Evolutionary conservation across 768 basidiomycete species (phyloP).

Genomic region (Scleroderma citrinum): DNA sequence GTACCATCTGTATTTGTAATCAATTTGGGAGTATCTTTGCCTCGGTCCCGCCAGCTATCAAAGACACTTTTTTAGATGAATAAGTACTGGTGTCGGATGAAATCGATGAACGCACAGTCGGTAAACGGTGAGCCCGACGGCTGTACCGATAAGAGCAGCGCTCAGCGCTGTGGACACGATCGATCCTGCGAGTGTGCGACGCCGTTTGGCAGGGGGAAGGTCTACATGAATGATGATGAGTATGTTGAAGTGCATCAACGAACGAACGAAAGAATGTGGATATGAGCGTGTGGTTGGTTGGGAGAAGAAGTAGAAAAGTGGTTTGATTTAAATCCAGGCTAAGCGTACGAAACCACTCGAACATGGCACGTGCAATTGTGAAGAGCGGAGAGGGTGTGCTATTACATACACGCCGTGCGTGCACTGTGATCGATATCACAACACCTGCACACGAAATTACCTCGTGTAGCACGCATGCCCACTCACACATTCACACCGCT

Average conservation of each 20-base stretch:
- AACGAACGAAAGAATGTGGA: slow-evolving; percentile 2
- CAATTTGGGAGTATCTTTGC: slow-evolving; percentile 34
- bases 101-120: slow-evolving; percentile 55
- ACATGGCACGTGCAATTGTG: too few relatives aligned
- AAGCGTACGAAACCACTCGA: too few relatives aligned
- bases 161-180: slow-evolving; percentile 80
- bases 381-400: too few relatives aligned
- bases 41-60: slow-evolving; percentile 71
- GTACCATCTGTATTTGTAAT: slow-evolving; percentile 14
- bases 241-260: slow-evolving; percentile 32
- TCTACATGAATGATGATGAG: slow-evolving; percentile 57
- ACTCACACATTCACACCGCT: slow-evolving; percentile 7
- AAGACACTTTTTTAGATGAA: slow-evolving; percentile 1
- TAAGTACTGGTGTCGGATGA: not conserved
- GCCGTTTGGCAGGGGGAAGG: slow-evolving; percentile 70
- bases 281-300: slow-evolving; percentile 2
- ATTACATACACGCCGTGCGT: too few relatives aligned
- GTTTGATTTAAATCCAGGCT: slow-evolving; percentile 11
- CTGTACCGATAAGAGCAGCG: slow-evolving; percentile 81
- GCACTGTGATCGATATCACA: too few relatives aligned
- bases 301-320: slow-evolving; percentile 7
- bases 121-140: slow-evolving; percentile 83
- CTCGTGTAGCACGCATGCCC: slow-evolving; percentile 24
- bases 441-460: too few relatives aligned
- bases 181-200: slow-evolving; percentile 74